Conservation (phyloP, 495 filamentous ascomycete species). For the Penicillium herquei region DNA sequence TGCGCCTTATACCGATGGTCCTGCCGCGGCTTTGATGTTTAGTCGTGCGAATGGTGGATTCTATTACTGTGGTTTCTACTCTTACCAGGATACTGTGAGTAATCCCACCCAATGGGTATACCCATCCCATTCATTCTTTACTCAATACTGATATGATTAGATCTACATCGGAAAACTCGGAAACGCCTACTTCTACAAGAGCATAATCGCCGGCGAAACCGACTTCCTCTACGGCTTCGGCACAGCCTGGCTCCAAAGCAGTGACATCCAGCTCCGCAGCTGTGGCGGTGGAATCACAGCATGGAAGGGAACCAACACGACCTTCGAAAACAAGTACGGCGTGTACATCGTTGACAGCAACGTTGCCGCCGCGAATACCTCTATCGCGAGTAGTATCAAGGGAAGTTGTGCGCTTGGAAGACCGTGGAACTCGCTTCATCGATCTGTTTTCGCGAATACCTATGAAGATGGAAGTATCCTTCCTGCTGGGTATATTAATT, state of each 20-base stretch:
- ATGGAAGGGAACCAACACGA: constrained; percentile 66
- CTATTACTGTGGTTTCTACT: constrained; percentile 57
- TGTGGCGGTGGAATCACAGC: constrained; percentile 65
- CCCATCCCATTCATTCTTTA: background rate
- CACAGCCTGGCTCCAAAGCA: constrained; percentile 48
- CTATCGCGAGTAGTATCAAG: constrained; percentile 42
- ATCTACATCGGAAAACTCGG: constrained; percentile 61
- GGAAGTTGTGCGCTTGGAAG: constrained; percentile 56
- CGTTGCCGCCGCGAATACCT: constrained; percentile 50
- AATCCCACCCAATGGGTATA: background rate
- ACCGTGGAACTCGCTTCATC: constrained; percentile 57
- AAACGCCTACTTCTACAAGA: constrained; percentile 56
- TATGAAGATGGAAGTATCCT: constrained; percentile 53
- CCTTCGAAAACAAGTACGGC: constrained; percentile 60
- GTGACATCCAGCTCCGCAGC: constrained; percentile 43
- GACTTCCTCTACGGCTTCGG: constrained; percentile 59
- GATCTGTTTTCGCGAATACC: constrained; percentile 51
- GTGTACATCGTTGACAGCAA: constrained; percentile 55
- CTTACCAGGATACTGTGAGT: constrained; percentile 57
- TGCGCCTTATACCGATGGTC: constrained; percentile 49
- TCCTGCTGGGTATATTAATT: constrained; percentile 54
- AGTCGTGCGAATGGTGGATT: constrained; percentile 58
- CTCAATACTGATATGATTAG: constrained; percentile 16
- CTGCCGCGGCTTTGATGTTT: constrained; percentile 53
- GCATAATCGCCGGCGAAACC: constrained; percentile 57